Evolutionary conservation across 805 yeast genomes (phyloP).

Genomic region (Zygosaccharomyces lentus): DNA sequence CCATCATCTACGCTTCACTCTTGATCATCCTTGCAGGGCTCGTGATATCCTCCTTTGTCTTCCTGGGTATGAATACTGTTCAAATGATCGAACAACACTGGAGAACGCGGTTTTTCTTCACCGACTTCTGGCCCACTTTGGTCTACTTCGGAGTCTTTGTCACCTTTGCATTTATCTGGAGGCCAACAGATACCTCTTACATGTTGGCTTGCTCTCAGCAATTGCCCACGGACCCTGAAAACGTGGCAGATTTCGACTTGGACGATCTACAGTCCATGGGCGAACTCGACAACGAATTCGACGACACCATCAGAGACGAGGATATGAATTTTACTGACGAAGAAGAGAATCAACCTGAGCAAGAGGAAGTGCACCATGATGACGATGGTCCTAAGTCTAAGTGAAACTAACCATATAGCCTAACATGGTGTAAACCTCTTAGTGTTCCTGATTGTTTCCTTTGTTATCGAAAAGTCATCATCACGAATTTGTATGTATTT

Average conservation of each 20-base stretch:
- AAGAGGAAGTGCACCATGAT: slow-evolving; percentile 5
- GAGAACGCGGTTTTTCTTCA: slow-evolving; percentile 83
- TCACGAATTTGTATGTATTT: slow-evolving; percentile 3
- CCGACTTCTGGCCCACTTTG: slow-evolving; percentile 93
- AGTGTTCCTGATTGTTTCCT: background rate
- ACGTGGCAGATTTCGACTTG: slow-evolving; percentile 61
- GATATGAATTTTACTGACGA: slow-evolving; percentile 34
- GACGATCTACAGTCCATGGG: slow-evolving; percentile 49
- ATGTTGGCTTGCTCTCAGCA: slow-evolving; percentile 94
- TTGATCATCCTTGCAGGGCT: slow-evolving; percentile 67
- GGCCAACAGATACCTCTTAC: slow-evolving; percentile 94
- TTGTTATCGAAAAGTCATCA: slow-evolving; percentile 4
- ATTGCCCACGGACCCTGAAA: slow-evolving; percentile 74
- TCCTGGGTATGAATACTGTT: slow-evolving; percentile 67
- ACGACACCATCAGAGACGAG: slow-evolving; percentile 25
- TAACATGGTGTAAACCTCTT: background rate
- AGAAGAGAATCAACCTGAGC: slow-evolving; percentile 15
- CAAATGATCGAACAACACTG: slow-evolving; percentile 83
- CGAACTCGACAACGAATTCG: slow-evolving; percentile 39
- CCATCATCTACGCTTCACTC: slow-evolving; percentile 68
- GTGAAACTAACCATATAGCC: background rate
- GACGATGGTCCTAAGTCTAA: slow-evolving; percentile 4
- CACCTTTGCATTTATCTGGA: slow-evolving; percentile 86
- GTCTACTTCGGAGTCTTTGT: slow-evolving; percentile 81
- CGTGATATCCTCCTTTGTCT: slow-evolving; percentile 61